These are phyloP conservation scores for Oryza glaberrima DNA, from an alignment of 176 grass and related monocot species.

Conservation along the genomic window DNA sequence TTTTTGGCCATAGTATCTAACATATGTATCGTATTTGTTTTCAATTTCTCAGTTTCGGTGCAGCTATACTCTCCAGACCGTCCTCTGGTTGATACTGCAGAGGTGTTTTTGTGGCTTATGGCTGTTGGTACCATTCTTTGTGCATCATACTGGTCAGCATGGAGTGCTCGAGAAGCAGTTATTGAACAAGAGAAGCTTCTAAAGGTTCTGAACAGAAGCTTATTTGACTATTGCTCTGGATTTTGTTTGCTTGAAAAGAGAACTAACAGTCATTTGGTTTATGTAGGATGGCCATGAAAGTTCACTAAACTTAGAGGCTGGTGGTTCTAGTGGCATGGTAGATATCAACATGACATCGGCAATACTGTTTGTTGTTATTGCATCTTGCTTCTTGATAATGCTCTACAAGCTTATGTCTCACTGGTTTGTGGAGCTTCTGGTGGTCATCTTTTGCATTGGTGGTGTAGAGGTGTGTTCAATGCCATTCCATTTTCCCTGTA, in stretches of 20 bases:
- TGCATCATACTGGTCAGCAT: constrained; percentile 98
- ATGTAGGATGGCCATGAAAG: constrained; percentile 82
- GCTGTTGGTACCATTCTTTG: constrained; percentile 97
- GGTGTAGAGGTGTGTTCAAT: constrained; percentile 79
- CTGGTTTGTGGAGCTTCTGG: constrained; percentile 97
- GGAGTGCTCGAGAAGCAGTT: constrained; percentile 81
- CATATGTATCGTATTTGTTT: constrained; percentile 11
- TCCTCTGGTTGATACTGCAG: constrained; percentile 88
- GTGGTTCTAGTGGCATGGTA: constrained; percentile 72
- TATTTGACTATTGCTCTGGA: constrained; percentile 28
- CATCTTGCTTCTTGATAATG: constrained; percentile 89
- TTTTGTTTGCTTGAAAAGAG: constrained; percentile 23
- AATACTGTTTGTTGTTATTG: constrained; percentile 85
- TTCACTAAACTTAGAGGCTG: constrained; percentile 52
- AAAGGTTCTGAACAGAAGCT: constrained; percentile 62
- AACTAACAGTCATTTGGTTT: constrained; percentile 20
- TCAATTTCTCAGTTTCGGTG: constrained; percentile 67
- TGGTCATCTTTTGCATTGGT: constrained; percentile 96
- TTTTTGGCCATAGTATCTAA: constrained; percentile 28
- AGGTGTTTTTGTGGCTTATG: constrained; percentile 99
- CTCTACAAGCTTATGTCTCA: constrained; percentile 92
- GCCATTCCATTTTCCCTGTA: constrained; percentile 7
- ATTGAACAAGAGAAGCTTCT: constrained; percentile 92
- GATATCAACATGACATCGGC: constrained; percentile 91
- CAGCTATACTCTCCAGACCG: constrained; percentile 93